Conservation (phyloP, 768 basidiomycete species). For the Lactifluus hygrophoroides region DNA sequence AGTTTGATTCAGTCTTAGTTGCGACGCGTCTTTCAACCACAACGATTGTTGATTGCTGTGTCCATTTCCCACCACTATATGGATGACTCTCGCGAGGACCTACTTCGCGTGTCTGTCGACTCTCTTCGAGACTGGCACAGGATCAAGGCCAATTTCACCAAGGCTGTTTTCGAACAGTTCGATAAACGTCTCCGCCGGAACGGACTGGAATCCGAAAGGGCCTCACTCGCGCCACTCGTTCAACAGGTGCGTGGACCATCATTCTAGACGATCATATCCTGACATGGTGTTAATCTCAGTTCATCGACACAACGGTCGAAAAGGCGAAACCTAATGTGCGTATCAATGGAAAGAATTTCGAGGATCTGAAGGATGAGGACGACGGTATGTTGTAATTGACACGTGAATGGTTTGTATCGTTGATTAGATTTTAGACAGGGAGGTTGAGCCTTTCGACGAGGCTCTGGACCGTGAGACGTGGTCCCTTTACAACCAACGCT, state of each 20-base stretch:
- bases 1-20: no score
- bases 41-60: no score
- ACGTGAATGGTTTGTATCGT: not conserved
- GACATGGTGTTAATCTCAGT: not conserved
- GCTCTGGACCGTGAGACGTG: conserved; percentile 75
- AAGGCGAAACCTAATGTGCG: conserved; percentile 18
- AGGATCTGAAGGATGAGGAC: conserved; percentile 14
- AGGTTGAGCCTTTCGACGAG: conserved; percentile 74
- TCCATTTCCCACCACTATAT: not conserved
- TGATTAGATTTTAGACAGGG: conserved; percentile 24
- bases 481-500: conserved; percentile 64
- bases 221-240: conserved; percentile 5
- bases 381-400: not conserved
- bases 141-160: conserved; percentile 14
- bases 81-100: conserved; percentile 16
- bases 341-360: conserved; percentile 19
- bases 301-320: conserved; percentile 16
- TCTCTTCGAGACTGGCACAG: conserved; percentile 17
- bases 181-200: conserved; percentile 5
- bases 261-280: not conserved
- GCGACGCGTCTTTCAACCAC: not conserved
- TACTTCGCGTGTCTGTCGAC: conserved; percentile 18
- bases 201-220: conserved; percentile 5
- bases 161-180: conserved; percentile 9
- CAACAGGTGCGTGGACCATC: conserved; percentile 2